Base-by-base conservation (phyloP, 192 early-diverging fungal species). In the Gigaspora rosea region DNA sequence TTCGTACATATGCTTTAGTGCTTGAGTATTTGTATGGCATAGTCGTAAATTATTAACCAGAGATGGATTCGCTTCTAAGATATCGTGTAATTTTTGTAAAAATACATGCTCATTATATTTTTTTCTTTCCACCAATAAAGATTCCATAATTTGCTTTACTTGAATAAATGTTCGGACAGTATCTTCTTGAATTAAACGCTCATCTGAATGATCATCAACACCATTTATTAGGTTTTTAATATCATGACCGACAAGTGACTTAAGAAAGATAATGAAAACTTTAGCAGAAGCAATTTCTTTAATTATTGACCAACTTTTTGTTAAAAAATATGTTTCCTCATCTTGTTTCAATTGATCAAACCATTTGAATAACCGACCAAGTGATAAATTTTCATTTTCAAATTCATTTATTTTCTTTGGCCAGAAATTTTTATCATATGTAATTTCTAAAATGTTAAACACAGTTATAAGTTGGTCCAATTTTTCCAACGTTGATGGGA, bases 111-210 rank as follows among this genome's bases (percentile, higher is more conserved):
- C 15, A 15, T 13, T 13, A 8, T 10, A 65, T 33, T 9, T 51
- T 41, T 13, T 16, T 16, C 16, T 9, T 1, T 65, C 35, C 9
- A 27, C 27, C 27, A 75, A 18, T 32, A 73, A 51, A 6, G 71
- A 57, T 10, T 18, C 33, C 54, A 71, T 32, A 46, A 70, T 75
- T 63, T 73, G 71, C n/a, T 62, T 73, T 41, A 78, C 71, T 78
- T 78, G 46, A 20, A 78, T 52, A 20, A 50, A 50, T 20, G 77
- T 27, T 20, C 41, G 35, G 13, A 78, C 59, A 35, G 67, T 71
- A 36, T 78, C 77, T 49, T 73, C 27, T 27, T 27, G 27, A 27
- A 27, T 27, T 27, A 27, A 27, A 27, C 27, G 27, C 1, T 27
- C 27, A 27, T 27, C 27, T 1, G 27, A 27, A 27, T 27, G 27